Percentiles rank a stretch among this genome's conserved stretches.
phyloP scores from a whole-genome alignment of 306 rosid species.

The Vachellia pachyceras region DNA sequence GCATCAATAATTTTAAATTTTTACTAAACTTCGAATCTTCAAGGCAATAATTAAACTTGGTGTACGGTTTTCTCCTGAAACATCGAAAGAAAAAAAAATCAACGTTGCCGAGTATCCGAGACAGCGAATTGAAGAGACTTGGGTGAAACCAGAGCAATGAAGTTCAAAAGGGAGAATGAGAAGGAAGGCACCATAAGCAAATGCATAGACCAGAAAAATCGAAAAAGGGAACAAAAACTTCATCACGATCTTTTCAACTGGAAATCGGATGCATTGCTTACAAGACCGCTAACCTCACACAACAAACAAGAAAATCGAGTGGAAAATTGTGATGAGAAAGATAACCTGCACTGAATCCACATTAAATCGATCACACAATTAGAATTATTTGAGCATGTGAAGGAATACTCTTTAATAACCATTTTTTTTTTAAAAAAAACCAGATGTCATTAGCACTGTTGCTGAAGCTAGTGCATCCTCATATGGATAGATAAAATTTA shows the following conservation, averaged over 20 bases:
- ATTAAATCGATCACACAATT: slow-evolving; percentile 20
- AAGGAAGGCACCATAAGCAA: slow-evolving; percentile 48
- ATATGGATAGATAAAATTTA: slow-evolving; percentile 7
- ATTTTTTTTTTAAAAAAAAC: too few species aligned
- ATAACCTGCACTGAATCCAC: slow-evolving; percentile 11
- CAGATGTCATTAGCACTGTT: slow-evolving; percentile 25
- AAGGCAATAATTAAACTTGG: slow-evolving; percentile 30
- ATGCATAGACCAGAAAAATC: slow-evolving; percentile 24
- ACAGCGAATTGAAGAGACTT: slow-evolving; percentile 45
- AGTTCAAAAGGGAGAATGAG: slow-evolving; percentile 43
- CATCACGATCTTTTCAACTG: slow-evolving; percentile 27
- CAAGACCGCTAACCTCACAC: neutral
- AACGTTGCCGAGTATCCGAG: slow-evolving; percentile 42
- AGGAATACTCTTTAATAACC: slow-evolving; percentile 25
- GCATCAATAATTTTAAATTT: neutral
- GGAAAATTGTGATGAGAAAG: neutral
- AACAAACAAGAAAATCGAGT: neutral
- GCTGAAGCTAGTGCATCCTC: slow-evolving; percentile 25
- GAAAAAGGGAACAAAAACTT: slow-evolving; percentile 27
- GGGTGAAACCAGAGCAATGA: slow-evolving; percentile 51
- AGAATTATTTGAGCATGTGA: neutral
- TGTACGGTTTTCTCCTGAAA: slow-evolving; percentile 36
- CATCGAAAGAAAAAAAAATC: slow-evolving; percentile 16
- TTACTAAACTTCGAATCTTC: slow-evolving; percentile 35
- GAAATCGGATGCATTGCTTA: slow-evolving; percentile 18